Conservation (phyloP, 2,329 filamentous ascomycete species). For the Nothophaeocryptopus gaeumannii region DNA sequence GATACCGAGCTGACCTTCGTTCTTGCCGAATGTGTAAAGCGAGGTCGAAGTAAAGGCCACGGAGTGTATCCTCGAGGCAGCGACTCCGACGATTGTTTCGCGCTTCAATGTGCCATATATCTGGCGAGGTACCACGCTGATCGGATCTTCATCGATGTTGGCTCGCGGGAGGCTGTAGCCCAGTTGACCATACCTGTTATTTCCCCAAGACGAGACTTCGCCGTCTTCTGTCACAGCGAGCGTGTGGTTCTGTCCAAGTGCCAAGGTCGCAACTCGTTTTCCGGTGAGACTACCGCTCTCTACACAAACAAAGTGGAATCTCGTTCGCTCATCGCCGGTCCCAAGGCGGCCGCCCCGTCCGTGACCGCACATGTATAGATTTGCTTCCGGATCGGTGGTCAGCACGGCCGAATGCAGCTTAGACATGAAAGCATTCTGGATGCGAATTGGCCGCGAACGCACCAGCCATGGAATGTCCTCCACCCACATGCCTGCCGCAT, state of each 20-base stretch:
- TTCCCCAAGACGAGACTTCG: conserved; percentile 94
- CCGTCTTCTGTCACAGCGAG: conserved; percentile 80
- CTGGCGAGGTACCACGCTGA: conserved; percentile 77
- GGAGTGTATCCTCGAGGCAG: conserved; percentile 87
- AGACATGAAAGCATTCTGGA: conserved; percentile 80
- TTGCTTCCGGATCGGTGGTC: conserved; percentile 81
- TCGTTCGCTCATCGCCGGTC: conserved; percentile 82
- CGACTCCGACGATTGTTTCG: conserved; percentile 74
- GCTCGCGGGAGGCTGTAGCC: conserved; percentile 75
- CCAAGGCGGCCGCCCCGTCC: conserved; percentile 87
- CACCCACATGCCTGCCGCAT: conserved; percentile 33
- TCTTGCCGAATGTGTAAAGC: conserved; percentile 92
- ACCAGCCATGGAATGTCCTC: conserved; percentile 69
- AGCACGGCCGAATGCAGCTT: conserved; percentile 89
- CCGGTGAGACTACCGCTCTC: conserved; percentile 70
- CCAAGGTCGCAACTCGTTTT: conserved; percentile 72
- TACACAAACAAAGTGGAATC: conserved; percentile 81
- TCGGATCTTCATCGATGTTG: conserved; percentile 74
- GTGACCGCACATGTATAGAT: conserved; percentile 89
- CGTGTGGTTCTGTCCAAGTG: conserved; percentile 87
- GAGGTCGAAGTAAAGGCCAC: conserved; percentile 79
- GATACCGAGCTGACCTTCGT: conserved; percentile 86
- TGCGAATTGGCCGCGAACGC: conserved; percentile 66
- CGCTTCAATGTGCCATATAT: conserved; percentile 90
- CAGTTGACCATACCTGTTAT: conserved; percentile 79